phyloP scores from a whole-genome alignment of 2,329 filamentous ascomycete species.

The Bisporella sp. region DNA sequence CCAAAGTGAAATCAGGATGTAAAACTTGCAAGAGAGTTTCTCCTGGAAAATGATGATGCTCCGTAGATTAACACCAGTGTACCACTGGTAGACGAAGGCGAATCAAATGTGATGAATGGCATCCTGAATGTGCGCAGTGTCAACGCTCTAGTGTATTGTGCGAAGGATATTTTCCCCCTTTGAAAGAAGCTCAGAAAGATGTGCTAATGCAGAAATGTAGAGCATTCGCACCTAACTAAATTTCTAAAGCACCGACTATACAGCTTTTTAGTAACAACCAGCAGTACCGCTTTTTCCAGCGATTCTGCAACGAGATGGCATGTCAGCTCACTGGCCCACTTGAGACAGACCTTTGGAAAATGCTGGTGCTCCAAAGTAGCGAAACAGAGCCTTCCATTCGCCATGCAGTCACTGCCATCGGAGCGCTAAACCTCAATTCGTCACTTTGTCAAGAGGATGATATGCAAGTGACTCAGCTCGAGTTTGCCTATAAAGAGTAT shows the following conservation, averaged over 20 bases:
- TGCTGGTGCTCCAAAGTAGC: constrained; percentile 54
- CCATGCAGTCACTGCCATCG: constrained; percentile 60
- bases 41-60: neutral
- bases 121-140: constrained; percentile 56
- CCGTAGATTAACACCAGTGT: constrained; percentile 4
- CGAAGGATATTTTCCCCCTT: constrained; percentile 41
- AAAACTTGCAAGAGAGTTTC: constrained; percentile 58
- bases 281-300: constrained; percentile 53
- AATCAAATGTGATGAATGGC: constrained; percentile 61
- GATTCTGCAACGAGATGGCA: constrained; percentile 53
- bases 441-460: too few relatives aligned
- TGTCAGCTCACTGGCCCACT: constrained; percentile 61
- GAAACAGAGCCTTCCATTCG: constrained; percentile 52
- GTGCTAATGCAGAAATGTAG: constrained; percentile 11
- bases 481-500: too few relatives aligned
- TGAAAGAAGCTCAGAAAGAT: neutral
- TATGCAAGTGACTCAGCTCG: too few relatives aligned
- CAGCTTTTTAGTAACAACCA: constrained; percentile 41
- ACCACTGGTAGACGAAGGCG: constrained; percentile 29
- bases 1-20: constrained; percentile 57
- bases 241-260: constrained; percentile 22
- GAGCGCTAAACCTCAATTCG: constrained; percentile 43
- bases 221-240: constrained; percentile 22
- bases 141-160: constrained; percentile 51
- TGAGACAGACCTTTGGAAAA: constrained; percentile 57